Evolutionary conservation across 148 eudicot species (phyloP).

Genomic region (Nyssa sinensis): DNA sequence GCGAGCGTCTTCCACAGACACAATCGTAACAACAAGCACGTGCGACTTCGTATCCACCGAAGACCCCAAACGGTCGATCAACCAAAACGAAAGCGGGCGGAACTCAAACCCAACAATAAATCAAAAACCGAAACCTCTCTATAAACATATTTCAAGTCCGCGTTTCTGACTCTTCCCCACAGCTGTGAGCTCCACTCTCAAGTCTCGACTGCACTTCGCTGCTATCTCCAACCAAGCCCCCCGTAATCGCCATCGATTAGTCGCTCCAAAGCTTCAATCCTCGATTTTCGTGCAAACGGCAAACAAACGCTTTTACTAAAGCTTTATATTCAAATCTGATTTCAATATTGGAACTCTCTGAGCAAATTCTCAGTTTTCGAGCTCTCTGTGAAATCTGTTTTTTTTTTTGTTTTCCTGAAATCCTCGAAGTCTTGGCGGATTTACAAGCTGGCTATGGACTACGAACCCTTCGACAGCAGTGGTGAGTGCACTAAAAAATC

Average conservation of each 20-base stretch:
- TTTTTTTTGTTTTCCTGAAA: not conserved
- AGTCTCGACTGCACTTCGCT: no score
- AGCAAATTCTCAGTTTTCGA: conserved; percentile 1
- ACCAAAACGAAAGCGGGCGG: conserved; percentile 4
- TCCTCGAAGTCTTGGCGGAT: conserved; percentile 7
- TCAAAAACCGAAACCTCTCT: not conserved
- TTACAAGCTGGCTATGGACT: conserved; percentile 46
- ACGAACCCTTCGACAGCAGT: conserved; percentile 45
- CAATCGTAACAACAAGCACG: no score
- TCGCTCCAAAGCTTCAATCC: not conserved
- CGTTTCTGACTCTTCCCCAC: conserved; percentile 1
- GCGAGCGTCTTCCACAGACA: no score
- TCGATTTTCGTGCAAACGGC: not conserved
- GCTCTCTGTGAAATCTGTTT: not conserved
- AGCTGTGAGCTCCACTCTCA: not conserved
- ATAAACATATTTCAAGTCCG: conserved; percentile 29
- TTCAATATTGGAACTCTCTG: not conserved
- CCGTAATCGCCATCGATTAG: no score
- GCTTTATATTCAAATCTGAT: no score
- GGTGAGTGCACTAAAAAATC: conserved; percentile 25
- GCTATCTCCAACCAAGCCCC: no score
- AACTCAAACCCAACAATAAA: conserved; percentile 16
- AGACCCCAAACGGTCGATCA: no score
- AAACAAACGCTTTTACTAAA: not conserved
- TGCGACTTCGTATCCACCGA: no score